phyloP scores from a whole-genome alignment of 192 early-diverging fungal genomes.

The Jimgerdemannia lactiflua region DNA sequence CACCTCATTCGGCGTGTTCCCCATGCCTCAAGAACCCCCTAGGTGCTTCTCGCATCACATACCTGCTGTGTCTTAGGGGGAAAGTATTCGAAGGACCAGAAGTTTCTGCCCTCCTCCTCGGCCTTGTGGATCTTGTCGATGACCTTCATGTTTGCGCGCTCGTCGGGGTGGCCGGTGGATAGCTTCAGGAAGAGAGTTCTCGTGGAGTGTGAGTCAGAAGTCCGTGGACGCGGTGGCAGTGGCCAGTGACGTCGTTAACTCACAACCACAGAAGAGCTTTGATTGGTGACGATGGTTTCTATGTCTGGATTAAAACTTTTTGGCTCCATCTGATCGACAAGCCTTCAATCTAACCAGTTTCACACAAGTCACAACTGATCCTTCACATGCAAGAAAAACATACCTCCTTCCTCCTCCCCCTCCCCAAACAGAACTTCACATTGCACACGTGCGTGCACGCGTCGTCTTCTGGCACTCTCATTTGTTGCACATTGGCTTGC shows the following conservation, averaged over 20 bases:
- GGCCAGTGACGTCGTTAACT: not conserved
- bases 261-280: too few species aligned
- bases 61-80: constrained; percentile 87
- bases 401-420: too few species aligned
- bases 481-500: too few species aligned
- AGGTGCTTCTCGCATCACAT: not conserved
- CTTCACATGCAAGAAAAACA: too few species aligned
- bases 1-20: not conserved
- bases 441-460: too few species aligned
- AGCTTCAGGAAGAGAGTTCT: not conserved
- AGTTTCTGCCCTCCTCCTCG: constrained; percentile 43
- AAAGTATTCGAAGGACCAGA: constrained; percentile 96
- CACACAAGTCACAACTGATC: too few species aligned
- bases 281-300: too few species aligned
- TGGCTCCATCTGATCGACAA: too few species aligned
- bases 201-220: not conserved
- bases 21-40: not conserved
- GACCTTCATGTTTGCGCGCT: constrained; percentile 53
- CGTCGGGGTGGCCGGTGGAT: not conserved
- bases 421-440: too few species aligned
- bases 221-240: not conserved
- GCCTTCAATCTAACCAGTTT: too few species aligned
- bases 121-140: constrained; percentile 65
- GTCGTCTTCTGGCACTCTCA: too few species aligned
- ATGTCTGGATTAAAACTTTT: too few species aligned